Evolutionary conservation across 106 monocot genomes (phyloP).

Genomic region (Dendrobium nobile): DNA sequence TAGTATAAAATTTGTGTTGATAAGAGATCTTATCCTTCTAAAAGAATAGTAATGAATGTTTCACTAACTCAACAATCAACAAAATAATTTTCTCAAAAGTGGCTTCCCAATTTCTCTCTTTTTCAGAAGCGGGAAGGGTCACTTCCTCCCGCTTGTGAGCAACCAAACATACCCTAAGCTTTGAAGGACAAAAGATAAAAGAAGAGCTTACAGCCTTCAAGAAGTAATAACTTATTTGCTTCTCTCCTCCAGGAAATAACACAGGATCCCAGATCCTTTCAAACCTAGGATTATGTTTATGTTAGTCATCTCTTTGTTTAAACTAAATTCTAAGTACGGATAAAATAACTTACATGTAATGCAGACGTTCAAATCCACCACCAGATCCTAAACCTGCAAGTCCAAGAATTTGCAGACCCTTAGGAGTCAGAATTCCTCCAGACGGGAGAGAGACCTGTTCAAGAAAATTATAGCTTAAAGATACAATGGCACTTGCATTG

Average conservation of each 20-base stretch:
- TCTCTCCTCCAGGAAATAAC: constrained; percentile 60
- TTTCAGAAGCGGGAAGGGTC: not conserved
- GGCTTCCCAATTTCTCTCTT: not conserved
- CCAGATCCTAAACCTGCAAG: constrained; percentile 78
- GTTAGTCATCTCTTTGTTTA: not conserved
- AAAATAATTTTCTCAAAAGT: not conserved
- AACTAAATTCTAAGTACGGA: not conserved
- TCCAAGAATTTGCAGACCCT: constrained; percentile 84
- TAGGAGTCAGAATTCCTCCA: constrained; percentile 78
- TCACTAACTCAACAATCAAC: not conserved
- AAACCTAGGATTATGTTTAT: constrained; percentile 39
- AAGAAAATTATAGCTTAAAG: constrained; percentile 5
- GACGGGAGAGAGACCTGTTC: constrained; percentile 79
- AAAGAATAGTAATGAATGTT: too few species aligned
- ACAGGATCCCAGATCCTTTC: constrained; percentile 94
- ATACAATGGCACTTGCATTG: not conserved
- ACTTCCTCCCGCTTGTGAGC: not conserved
- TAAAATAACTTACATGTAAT: constrained; percentile 60
- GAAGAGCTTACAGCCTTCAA: constrained; percentile 45
- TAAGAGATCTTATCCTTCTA: too few species aligned
- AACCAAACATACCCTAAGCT: not conserved
- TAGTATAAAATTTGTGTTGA: too few species aligned
- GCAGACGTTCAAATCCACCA: constrained; percentile 92
- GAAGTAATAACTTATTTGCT: constrained; percentile 74
- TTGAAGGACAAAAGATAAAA: constrained; percentile 3